phyloP scores from a whole-genome alignment of 805 yeast species.

The Alloascoidea africana region DNA sequence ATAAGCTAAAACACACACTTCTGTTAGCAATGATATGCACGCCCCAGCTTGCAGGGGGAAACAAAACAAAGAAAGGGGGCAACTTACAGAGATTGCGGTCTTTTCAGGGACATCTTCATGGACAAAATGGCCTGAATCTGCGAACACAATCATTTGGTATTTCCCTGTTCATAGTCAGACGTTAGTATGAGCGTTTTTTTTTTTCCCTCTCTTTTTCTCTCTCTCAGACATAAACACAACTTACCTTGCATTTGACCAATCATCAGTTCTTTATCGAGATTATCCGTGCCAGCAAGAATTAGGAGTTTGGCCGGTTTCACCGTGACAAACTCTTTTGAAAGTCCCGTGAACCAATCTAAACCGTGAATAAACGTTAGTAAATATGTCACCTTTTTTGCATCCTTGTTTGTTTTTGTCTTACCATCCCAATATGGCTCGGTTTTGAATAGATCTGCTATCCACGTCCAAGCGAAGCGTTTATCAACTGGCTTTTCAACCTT shows the following conservation, averaged over 20 bases:
- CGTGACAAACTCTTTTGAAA: conserved; percentile 39
- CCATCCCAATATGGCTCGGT: conserved; percentile 63
- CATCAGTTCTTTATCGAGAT: conserved; percentile 70
- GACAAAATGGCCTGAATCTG: conserved; percentile 80
- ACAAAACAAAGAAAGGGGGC: conserved; percentile 14
- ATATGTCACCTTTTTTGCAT: not conserved
- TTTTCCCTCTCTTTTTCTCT: not conserved
- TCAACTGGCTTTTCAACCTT: conserved; percentile 8
- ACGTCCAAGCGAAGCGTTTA: conserved; percentile 20
- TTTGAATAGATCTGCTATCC: conserved; percentile 49
- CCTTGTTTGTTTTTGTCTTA: not conserved
- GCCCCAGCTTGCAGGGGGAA: not conserved
- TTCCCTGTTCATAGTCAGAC: conserved; percentile 15
- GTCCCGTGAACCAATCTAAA: conserved; percentile 54
- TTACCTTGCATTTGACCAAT: conserved; percentile 97
- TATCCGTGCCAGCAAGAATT: conserved; percentile 79
- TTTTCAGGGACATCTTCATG: conserved; percentile 81
- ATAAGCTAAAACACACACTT: conserved; percentile 8
- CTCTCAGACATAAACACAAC: not conserved
- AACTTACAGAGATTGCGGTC: conserved; percentile 31
- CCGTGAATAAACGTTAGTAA: conserved; percentile 1
- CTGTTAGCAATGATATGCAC: not conserved
- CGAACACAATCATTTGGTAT: conserved; percentile 76
- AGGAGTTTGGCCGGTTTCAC: conserved; percentile 51
- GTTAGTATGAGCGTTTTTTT: not conserved